Evolutionary conservation across 331 rosid species (phyloP).

Genomic region (Quercus lobata): DNA sequence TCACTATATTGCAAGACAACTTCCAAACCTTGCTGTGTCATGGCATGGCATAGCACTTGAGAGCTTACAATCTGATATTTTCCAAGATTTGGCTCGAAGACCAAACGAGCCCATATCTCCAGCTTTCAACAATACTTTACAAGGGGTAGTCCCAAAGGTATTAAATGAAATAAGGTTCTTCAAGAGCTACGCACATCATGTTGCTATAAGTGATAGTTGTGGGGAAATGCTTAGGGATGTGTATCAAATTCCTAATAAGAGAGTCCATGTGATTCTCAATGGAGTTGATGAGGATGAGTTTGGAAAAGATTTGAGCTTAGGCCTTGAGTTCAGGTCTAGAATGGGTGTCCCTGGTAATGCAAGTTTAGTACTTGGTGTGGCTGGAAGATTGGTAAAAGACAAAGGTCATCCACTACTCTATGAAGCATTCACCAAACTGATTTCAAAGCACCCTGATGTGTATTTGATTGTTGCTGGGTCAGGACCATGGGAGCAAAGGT

Average conservation of each 20-base stretch:
- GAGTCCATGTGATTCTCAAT: slow-evolving; percentile 90
- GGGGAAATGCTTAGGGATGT: slow-evolving; percentile 90
- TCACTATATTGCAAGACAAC: slow-evolving; percentile 57
- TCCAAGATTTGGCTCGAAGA: slow-evolving; percentile 67
- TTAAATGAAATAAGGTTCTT: slow-evolving; percentile 87
- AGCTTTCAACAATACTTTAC: slow-evolving; percentile 51
- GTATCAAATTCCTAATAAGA: slow-evolving; percentile 69
- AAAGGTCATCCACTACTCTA: slow-evolving; percentile 88
- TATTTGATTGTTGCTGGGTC: slow-evolving; percentile 85
- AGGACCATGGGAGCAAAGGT: slow-evolving; percentile 84
- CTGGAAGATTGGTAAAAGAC: slow-evolving; percentile 92
- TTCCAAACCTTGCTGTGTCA: slow-evolving; percentile 83
- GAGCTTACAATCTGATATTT: slow-evolving; percentile 76
- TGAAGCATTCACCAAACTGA: slow-evolving; percentile 70
- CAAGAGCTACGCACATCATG: slow-evolving; percentile 70
- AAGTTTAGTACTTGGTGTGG: slow-evolving; percentile 75
- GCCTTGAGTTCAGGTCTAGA: slow-evolving; percentile 48
- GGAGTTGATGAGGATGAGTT: slow-evolving; percentile 74
- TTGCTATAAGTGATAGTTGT: slow-evolving; percentile 89
- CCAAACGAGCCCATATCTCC: slow-evolving; percentile 55
- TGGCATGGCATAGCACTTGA: slow-evolving; percentile 98
- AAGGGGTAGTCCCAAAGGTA: slow-evolving; percentile 70
- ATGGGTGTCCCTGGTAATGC: slow-evolving; percentile 68
- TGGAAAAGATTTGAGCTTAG: slow-evolving; percentile 40
- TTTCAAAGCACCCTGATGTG: slow-evolving; percentile 41